Evolutionary conservation across 2,329 filamentous ascomycete species (phyloP), one percentile per base, ranked within the genome.

Genomic region (Ascochyta clinopodiicola): DNA sequence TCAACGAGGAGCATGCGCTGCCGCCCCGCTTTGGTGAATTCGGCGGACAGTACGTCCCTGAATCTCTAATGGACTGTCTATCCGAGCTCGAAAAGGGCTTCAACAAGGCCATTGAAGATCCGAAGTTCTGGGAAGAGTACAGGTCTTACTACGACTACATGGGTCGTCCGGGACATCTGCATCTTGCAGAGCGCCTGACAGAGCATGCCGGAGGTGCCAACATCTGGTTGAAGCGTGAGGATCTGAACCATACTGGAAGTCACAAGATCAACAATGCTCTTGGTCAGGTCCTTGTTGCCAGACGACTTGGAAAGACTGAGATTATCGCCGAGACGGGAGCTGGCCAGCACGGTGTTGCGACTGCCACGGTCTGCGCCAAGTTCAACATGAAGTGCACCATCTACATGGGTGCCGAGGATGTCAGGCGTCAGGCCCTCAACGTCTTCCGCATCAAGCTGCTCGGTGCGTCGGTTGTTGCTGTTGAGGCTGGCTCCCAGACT

Each of bases 201-300:
- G 89, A 96, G 72, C 81, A 94, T 69, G 92, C 91, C 43, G 92
- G 92, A 22, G 95, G 95, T 57, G 94, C 95, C 44, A 96, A 92
- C 72, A 96, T 99, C 80, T 99, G 94, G 89, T 80, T 99, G 65
- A 99, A 99, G 85, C 87, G 95, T 68, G 95, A 99, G 79, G 95
- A 99, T 75, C 82, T 98, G 52, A 98, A 98, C 79, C 95, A 99
- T 76, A 98, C 95, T 8, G 95, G 95, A 64, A 96, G 91, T 60
- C 95, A 99, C 84, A 99, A 99, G 85, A 98, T 99, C 82, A 99
- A 99, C 82, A 99, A 99, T 70, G 95, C 95, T 0, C 82, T 99
- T 8, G 95, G 95, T 2, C 95, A 99, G 77, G 87, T 97, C 44
- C 84, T 99, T 13, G 81, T 99, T 35, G 95, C 95, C 1, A 85